Base-by-base conservation (phyloP, 352 stramenopile species). In the Bremia lactucae region DNA sequence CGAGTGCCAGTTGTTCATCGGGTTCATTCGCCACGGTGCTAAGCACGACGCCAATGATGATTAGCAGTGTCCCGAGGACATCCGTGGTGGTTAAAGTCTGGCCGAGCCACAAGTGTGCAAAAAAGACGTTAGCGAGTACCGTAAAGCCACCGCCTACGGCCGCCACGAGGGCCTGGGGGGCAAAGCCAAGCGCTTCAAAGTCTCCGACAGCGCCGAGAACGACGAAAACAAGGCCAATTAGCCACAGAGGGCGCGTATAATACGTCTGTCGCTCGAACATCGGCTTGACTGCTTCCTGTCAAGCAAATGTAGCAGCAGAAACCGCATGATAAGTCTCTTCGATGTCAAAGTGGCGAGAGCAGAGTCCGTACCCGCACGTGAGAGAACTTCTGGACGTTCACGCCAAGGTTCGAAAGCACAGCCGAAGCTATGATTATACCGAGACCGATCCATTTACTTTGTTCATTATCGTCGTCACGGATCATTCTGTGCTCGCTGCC, bases 41-140 rank as follows among this genome's bases (percentile, higher is more conserved):
- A 4, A 91, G 53, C 34, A 91, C 75, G 35, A 91, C 74, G 41
- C 75, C 79, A 21, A 86, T 70, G 36, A 91, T 83, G 48, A 91
- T 91, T 20, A 86, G 49, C 15, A 86, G 22, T 20, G 79, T 91
- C 15, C 79, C 79, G 5, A 76, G 26, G 21, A 85, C 49, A 56
- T 91, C 79, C 14, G 68, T 78, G 34, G 61, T 46, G 26, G 68
- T 84, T 41, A 91, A 33, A 29, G 72, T 71, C 63, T 91, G 76
- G 6, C 78, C 75, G 40, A 95, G 68, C 79, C 79, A 88, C 43
- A 87, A 40, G 36, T 91, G 75, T 7, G 78, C 81, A 42, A 95
- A 95, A 43, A 94, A 88, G 3, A 94, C 78, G 41, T 95, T 95
- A 25, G 79, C 78, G 6, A 95, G 62, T 28, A 95, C 76, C 0